Evolutionary conservation across 495 filamentous ascomycete genomes (phyloP).

Genomic region (Geopyxis carbonaria): DNA sequence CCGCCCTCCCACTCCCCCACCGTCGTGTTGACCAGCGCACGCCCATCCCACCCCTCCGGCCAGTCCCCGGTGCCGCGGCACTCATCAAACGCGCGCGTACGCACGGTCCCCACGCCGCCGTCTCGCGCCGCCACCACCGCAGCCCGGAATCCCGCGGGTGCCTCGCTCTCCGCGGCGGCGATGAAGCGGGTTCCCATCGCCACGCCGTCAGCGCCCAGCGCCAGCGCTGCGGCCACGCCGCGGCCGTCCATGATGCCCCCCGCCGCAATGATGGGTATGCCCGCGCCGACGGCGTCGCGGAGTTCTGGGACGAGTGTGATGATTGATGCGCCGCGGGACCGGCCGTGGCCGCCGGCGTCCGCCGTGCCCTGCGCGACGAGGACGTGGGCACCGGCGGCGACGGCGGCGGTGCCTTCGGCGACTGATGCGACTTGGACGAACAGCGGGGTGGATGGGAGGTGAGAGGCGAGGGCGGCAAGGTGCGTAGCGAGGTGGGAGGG

Average conservation of each 20-base stretch:
- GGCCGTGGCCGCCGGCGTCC: constrained; percentile 63
- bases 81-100: constrained; percentile 51
- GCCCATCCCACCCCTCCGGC: constrained; percentile 45
- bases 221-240: constrained; percentile 44
- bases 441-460: constrained; percentile 32
- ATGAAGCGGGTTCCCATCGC: constrained; percentile 57
- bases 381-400: constrained; percentile 37
- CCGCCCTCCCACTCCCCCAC: constrained; percentile 42
- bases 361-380: constrained; percentile 50
- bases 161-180: constrained; percentile 45
- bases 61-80: constrained; percentile 51
- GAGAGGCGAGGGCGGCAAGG: constrained; percentile 29
- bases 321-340: constrained; percentile 39
- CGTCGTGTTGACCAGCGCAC: constrained; percentile 45
- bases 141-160: constrained; percentile 41
- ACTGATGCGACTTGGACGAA: constrained; percentile 56
- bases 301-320: constrained; percentile 42
- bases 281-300: constrained; percentile 34
- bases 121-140: constrained; percentile 44
- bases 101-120: constrained; percentile 44
- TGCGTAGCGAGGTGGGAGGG: constrained; percentile 37
- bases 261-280: constrained; percentile 49
- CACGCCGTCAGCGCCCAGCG: constrained; percentile 48
- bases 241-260: constrained; percentile 56
- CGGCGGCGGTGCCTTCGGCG: constrained; percentile 33